phyloP scores from a whole-genome alignment of 225 moss, liverwort and hornwort species.

The Marchantia paleacea region DNA sequence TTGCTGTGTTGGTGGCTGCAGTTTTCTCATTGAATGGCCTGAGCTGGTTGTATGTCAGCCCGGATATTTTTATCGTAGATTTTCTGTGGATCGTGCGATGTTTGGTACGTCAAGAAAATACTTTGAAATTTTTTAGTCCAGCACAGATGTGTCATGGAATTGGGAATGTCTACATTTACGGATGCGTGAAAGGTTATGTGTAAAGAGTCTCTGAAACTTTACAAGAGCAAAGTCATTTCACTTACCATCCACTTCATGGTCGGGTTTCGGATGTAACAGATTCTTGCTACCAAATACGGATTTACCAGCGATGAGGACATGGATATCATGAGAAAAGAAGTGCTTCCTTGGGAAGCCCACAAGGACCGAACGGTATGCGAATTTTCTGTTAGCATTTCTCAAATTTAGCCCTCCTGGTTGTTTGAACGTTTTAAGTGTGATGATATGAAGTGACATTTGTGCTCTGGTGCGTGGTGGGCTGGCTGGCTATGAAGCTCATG shows the following conservation, averaged over 20 bases:
- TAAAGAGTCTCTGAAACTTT: not conserved
- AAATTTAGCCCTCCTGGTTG: not conserved
- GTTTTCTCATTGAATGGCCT: conserved; percentile 74
- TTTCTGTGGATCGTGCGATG: conserved; percentile 65
- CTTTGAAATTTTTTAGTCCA: not conserved
- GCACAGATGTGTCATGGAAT: not conserved
- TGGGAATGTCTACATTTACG: not conserved
- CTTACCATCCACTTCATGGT: not conserved
- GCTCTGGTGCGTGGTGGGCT: not conserved
- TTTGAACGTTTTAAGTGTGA: not conserved
- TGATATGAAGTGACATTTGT: not conserved
- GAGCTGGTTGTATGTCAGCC: conserved; percentile 54
- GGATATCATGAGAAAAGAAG: conserved; percentile 62
- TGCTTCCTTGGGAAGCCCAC: conserved; percentile 54
- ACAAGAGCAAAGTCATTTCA: not conserved
- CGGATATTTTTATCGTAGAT: conserved; percentile 76
- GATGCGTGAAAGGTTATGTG: not conserved
- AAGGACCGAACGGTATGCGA: conserved; percentile 72
- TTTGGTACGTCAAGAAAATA: conserved; percentile 54
- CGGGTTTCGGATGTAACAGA: conserved; percentile 35
- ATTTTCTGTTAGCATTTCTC: not conserved
- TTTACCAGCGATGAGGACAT: conserved; percentile 81
- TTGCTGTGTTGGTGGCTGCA: conserved; percentile 34
- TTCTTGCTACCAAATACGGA: conserved; percentile 91
- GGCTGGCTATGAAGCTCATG: conserved; percentile 52